Evolutionary conservation across 345 rosid genomes (phyloP).

Genomic region (Ailanthus altissimus): DNA sequence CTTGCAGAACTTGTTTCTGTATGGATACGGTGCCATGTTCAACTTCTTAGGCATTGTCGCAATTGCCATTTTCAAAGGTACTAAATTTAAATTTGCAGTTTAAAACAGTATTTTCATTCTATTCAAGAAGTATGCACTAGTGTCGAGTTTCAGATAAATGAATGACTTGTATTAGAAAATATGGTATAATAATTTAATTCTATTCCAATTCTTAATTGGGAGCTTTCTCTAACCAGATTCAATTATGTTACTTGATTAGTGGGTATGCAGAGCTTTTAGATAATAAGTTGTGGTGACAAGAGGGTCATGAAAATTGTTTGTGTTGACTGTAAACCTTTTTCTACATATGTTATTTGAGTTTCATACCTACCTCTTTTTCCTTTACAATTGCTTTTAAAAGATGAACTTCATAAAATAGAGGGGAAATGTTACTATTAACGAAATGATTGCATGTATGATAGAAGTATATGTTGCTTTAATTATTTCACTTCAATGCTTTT

Average conservation of each 20-base stretch:
- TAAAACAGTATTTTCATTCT: not conserved
- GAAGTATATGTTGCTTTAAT: not conserved
- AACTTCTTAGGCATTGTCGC: slow-evolving; percentile 50
- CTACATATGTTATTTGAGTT: not conserved
- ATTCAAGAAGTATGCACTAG: not conserved
- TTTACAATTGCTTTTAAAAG: not conserved
- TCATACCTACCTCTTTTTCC: not conserved
- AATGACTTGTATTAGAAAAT: not conserved
- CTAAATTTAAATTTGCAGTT: not conserved
- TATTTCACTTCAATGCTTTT: not conserved
- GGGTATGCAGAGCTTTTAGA: not conserved
- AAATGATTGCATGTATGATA: not conserved
- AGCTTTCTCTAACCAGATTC: not conserved
- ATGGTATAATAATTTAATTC: not conserved
- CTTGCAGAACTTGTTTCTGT: slow-evolving; percentile 53
- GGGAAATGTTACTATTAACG: not conserved
- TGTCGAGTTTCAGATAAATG: not conserved
- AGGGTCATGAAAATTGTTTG: not conserved
- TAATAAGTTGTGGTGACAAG: not conserved
- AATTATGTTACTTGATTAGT: not conserved
- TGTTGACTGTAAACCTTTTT: not conserved
- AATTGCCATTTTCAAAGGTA: slow-evolving; percentile 51
- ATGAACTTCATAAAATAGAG: not conserved
- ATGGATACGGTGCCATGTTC: slow-evolving; percentile 64
- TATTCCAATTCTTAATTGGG: not conserved